phyloP scores from a whole-genome alignment of 331 rosid species.

The Erythrophleum ivorense region DNA sequence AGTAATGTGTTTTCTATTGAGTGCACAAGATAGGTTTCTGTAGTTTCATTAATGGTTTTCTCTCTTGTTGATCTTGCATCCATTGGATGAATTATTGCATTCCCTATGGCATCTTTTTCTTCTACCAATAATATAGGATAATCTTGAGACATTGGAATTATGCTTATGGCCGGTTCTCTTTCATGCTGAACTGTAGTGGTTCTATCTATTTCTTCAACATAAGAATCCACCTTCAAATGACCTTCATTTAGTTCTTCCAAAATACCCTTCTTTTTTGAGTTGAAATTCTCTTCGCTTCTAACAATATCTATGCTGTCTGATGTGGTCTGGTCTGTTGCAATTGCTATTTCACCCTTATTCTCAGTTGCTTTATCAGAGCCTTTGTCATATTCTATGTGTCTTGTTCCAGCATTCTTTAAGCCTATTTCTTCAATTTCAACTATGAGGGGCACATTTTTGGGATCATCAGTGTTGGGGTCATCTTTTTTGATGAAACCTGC shows the following conservation, averaged over 20 bases:
- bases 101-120: neutral
- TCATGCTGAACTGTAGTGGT: conserved; percentile 9
- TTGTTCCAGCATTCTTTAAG: conserved; percentile 20
- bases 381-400: conserved; percentile 6
- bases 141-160: conserved; percentile 5
- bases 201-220: neutral
- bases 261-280: conserved; percentile 9
- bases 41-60: conserved; percentile 13
- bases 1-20: neutral
- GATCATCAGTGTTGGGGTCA: neutral
- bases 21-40: neutral
- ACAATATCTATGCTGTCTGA: conserved; percentile 10
- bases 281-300: conserved; percentile 12
- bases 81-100: neutral
- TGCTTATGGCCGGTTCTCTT: conserved; percentile 11
- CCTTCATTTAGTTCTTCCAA: conserved; percentile 27
- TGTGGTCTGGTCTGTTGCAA: neutral
- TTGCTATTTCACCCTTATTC: conserved; percentile 20
- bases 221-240: conserved; percentile 2
- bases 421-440: conserved; percentile 1
- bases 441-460: neutral
- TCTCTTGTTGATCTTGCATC: conserved; percentile 12
- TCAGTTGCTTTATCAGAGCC: neutral
- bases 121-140: neutral
- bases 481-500: conserved; percentile 24